Percentiles rank a stretch among this genome's conserved stretches.
phyloP scores from a whole-genome alignment of 139 green algal species.

The Micractinium conductrix region DNA sequence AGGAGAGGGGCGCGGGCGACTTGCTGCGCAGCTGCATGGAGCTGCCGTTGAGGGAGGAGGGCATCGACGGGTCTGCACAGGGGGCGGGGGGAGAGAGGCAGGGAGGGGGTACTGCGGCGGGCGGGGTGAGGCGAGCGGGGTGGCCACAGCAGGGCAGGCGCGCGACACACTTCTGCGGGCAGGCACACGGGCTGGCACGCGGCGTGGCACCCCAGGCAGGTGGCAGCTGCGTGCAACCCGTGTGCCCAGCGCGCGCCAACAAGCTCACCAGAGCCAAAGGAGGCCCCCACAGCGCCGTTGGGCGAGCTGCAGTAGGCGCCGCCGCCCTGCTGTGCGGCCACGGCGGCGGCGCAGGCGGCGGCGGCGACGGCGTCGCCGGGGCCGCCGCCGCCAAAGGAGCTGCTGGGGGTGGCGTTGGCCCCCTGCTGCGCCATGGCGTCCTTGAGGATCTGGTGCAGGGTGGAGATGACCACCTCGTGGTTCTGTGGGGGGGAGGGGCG shows the following conservation, averaged over 20 bases:
- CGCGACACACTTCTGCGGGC: not conserved
- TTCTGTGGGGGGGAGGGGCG: constrained; percentile 1
- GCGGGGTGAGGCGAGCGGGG: too few species aligned
- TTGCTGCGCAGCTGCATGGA: not conserved
- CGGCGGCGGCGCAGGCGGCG: not conserved
- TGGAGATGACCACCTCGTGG: constrained; percentile 47
- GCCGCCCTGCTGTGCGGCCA: not conserved
- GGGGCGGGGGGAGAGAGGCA: not conserved
- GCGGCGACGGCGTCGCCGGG: not conserved
- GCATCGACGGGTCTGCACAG: not conserved
- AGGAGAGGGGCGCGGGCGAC: not conserved
- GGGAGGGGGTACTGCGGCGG: not conserved
- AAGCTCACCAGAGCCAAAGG: not conserved
- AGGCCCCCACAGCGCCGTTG: not conserved
- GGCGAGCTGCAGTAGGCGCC: not conserved
- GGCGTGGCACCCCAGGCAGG: not conserved
- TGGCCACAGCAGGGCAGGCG: not conserved
- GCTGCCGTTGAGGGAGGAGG: not conserved
- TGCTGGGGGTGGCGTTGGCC: too few species aligned
- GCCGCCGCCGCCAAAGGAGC: not conserved
- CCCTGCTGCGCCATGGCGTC: constrained; percentile 34
- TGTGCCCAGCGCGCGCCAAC: not conserved
- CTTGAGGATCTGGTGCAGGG: constrained; percentile 46
- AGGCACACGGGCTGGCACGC: too few species aligned
- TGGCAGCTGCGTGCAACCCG: too few species aligned